Percentiles rank a stretch among this genome's conserved stretches.
Conservation (phyloP, 2,329 filamentous ascomycete genomes). For the Elsinoe fawcettii region DNA sequence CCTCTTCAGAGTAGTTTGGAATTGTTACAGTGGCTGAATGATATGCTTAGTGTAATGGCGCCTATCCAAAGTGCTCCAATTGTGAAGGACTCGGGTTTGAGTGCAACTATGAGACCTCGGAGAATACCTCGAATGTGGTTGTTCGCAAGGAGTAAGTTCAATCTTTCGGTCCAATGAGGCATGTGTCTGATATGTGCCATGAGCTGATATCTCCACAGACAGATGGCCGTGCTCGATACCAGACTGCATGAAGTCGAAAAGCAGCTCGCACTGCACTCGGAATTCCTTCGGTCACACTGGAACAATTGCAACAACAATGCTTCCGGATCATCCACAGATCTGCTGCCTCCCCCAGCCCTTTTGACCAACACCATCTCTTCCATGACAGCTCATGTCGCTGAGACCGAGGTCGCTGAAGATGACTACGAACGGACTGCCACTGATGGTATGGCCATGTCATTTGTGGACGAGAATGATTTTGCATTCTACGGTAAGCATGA, state of each 20-base stretch:
- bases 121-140: constrained; percentile 33
- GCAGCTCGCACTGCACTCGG: constrained; percentile 6
- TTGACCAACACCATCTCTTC: neutral
- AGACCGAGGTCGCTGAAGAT: constrained; percentile 16
- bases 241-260: constrained; percentile 11
- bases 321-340: neutral
- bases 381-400: neutral
- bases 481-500: constrained; percentile 30
- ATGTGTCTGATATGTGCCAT: too few relatives aligned
- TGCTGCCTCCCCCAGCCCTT: neutral
- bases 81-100: constrained; percentile 38
- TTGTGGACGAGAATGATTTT: constrained; percentile 32
- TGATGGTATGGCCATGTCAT: constrained; percentile 33
- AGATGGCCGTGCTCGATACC: neutral
- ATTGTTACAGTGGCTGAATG: neutral
- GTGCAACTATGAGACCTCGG: constrained; percentile 36
- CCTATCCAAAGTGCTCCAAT: constrained; percentile 36
- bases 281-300: constrained; percentile 2
- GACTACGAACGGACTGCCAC: constrained; percentile 25
- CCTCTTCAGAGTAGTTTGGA: too few relatives aligned
- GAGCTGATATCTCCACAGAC: neutral
- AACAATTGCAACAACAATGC: neutral
- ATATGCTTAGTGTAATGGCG: constrained; percentile 35
- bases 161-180: too few relatives aligned
- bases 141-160: constrained; percentile 33